Conservation (phyloP, 768 basidiomycete genomes). For the Suillus spraguei region DNA sequence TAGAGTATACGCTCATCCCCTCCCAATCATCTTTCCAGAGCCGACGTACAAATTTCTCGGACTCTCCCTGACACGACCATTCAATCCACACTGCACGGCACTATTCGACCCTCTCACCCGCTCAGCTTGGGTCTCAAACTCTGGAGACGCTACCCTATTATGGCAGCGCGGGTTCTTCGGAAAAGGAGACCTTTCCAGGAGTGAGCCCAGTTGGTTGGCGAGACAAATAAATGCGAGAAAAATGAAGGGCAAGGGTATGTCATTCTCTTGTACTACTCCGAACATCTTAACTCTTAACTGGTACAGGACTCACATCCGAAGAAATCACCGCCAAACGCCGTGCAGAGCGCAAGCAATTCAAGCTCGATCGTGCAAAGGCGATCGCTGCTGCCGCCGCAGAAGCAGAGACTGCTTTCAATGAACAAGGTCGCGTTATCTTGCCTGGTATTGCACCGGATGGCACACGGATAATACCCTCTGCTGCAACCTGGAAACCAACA, state of each 20-base stretch:
- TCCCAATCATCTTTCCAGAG: conserved; percentile 60
- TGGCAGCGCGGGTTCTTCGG: conserved; percentile 97
- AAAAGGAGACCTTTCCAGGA: conserved; percentile 91
- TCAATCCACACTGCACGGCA: conserved; percentile 77
- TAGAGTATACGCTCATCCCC: conserved; percentile 65
- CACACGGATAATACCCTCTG: conserved; percentile 63
- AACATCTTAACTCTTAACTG: background rate
- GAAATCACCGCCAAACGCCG: conserved; percentile 89
- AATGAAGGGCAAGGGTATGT: conserved; percentile 59
- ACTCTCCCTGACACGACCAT: conserved; percentile 55
- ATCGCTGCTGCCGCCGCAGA: conserved; percentile 82
- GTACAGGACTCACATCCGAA: conserved; percentile 78
- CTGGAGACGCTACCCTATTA: conserved; percentile 64
- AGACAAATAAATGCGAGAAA: conserved; percentile 67
- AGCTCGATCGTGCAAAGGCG: conserved; percentile 86
- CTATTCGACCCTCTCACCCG: conserved; percentile 76
- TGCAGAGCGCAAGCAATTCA: conserved; percentile 89
- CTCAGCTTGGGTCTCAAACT: conserved; percentile 84
- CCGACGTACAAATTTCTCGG: conserved; percentile 58
- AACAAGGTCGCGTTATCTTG: conserved; percentile 66
- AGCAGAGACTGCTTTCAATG: conserved; percentile 74
- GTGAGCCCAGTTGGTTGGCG: conserved; percentile 92
- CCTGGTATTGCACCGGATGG: conserved; percentile 56
- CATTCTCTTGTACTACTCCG: background rate
- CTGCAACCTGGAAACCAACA: conserved; percentile 75